Conservation (phyloP, 495 filamentous ascomycete genomes). For the Penicillium soppii region DNA sequence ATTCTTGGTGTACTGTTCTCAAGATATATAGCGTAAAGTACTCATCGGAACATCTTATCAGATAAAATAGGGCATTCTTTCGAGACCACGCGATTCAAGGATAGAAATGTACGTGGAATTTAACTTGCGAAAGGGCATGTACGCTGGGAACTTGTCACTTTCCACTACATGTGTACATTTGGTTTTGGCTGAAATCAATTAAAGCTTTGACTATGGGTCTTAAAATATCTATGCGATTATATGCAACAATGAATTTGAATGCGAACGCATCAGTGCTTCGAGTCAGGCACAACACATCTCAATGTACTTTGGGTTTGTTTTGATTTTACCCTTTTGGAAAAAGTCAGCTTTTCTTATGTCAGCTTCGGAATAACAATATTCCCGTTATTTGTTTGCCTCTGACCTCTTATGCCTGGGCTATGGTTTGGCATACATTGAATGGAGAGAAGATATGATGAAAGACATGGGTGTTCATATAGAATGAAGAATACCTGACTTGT, state of each 20-base stretch:
- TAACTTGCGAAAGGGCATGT: too few relatives aligned
- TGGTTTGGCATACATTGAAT: too few relatives aligned
- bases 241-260: too few relatives aligned
- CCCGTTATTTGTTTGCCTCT: too few relatives aligned
- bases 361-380: background rate
- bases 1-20: too few relatives aligned
- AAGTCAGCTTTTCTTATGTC: constrained; percentile 6
- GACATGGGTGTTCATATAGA: too few relatives aligned
- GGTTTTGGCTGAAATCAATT: background rate
- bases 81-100: background rate
- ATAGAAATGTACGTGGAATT: background rate
- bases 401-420: too few relatives aligned
- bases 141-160: background rate
- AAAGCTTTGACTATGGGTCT: background rate
- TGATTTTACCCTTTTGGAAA: constrained; percentile 30
- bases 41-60: too few relatives aligned
- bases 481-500: too few relatives aligned
- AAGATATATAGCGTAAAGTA: too few relatives aligned
- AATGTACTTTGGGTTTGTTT: constrained; percentile 29
- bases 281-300: background rate
- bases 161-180: background rate
- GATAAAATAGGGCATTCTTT: too few relatives aligned
- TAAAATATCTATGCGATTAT: background rate
- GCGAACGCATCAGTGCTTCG: constrained; percentile 1
- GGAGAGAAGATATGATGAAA: too few relatives aligned